These are phyloP conservation scores for Geotrichum klebahnii DNA, from an alignment of 1,139 yeast genomes.

Conservation along the genomic window DNA sequence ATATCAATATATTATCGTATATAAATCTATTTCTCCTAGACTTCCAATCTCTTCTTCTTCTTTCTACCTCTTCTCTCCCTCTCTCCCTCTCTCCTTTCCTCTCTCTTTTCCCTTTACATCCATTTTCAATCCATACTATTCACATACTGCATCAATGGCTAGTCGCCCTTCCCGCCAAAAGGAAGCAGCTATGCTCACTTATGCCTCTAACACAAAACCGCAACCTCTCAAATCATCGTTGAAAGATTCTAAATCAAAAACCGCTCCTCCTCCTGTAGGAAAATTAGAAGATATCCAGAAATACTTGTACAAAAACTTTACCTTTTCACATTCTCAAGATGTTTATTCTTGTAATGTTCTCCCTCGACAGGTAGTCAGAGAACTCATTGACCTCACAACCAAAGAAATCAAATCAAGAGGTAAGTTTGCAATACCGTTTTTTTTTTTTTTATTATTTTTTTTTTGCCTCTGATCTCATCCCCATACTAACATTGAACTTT, in stretches of 20 bases:
- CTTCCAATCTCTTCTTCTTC: background rate
- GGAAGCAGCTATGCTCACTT: background rate
- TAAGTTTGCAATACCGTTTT: background rate
- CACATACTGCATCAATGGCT: too few species aligned
- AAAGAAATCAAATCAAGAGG: conserved; percentile 4
- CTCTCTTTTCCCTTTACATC: too few species aligned
- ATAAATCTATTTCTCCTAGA: too few species aligned
- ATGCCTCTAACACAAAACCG: conserved; percentile 6
- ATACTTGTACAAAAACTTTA: conserved; percentile 11
- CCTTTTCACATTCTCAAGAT: conserved; percentile 12
- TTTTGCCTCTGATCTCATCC: too few species aligned
- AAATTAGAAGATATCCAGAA: background rate
- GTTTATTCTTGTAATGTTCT: conserved; percentile 9
- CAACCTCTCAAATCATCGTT: background rate
- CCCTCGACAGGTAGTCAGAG: conserved; percentile 11
- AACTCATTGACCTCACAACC: conserved; percentile 9
- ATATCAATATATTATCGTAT: too few species aligned
- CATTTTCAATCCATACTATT: too few species aligned
- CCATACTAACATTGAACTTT: too few species aligned
- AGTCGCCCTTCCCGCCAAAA: background rate
- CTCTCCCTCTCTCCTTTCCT: too few species aligned
- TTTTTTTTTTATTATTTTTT: too few species aligned
- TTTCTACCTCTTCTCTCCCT: background rate
- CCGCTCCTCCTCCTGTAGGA: too few species aligned
- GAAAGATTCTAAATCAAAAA: background rate